Evolutionary conservation across 768 basidiomycete species (phyloP).

Genomic region (Pulveroboletus frians): DNA sequence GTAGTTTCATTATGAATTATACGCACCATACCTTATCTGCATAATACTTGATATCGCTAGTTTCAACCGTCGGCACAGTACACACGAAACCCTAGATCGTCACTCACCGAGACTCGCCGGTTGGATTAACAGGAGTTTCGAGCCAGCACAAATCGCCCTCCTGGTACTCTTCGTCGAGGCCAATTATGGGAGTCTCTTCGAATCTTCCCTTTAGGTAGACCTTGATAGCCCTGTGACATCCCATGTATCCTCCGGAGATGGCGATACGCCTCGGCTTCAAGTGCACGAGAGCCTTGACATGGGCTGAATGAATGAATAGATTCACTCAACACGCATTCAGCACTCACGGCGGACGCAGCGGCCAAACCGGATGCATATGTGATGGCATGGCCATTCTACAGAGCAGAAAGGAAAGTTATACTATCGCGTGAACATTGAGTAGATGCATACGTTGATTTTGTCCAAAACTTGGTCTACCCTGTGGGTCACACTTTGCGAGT

Average conservation of each 20-base stretch:
- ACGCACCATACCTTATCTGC: constrained; percentile 57
- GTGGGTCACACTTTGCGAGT: constrained; percentile 56
- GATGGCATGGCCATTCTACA: constrained; percentile 62
- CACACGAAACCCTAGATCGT: neutral
- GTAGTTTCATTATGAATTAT: neutral
- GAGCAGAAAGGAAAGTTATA: neutral
- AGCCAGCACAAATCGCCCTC: constrained; percentile 80
- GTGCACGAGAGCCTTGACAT: constrained; percentile 55
- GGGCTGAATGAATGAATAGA: neutral
- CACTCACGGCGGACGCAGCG: constrained; percentile 62
- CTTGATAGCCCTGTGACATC: constrained; percentile 59
- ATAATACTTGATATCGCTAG: constrained; percentile 72
- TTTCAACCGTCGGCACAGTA: constrained; percentile 2
- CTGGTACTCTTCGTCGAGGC: constrained; percentile 67
- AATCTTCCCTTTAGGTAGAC: constrained; percentile 50
- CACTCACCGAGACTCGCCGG: constrained; percentile 65
- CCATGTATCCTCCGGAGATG: constrained; percentile 73
- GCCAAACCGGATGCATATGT: constrained; percentile 79
- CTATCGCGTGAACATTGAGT: too few species aligned
- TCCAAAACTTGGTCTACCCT: constrained; percentile 72
- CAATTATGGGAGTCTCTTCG: constrained; percentile 41
- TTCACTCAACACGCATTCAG: neutral
- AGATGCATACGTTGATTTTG: constrained; percentile 50
- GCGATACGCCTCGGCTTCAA: constrained; percentile 75
- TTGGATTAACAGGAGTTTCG: constrained; percentile 86